phyloP scores from a whole-genome alignment of 106 monocot species.

The Dendrobium chrysotoxum region DNA sequence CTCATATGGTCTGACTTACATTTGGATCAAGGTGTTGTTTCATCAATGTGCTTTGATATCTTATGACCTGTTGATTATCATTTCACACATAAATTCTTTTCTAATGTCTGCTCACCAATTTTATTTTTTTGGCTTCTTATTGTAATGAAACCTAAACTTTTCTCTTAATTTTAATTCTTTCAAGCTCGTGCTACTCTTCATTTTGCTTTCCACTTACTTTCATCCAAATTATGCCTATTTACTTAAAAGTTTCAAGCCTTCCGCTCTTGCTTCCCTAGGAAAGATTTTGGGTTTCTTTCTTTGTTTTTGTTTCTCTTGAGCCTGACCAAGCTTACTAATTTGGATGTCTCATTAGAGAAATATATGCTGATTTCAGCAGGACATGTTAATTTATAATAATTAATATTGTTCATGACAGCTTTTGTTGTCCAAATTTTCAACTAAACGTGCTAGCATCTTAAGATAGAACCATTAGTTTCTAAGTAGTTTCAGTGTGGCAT shows the following conservation, averaged over 20 bases:
- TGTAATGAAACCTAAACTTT: neutral
- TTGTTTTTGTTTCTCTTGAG: neutral
- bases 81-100: neutral
- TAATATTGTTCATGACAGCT: neutral
- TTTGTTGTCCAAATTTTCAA: neutral
- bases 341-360: too few species aligned
- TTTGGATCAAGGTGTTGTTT: neutral
- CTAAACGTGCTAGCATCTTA: neutral
- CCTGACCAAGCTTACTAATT: too few species aligned
- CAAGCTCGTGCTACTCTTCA: neutral
- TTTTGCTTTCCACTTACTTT: neutral
- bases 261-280: neutral
- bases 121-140: neutral
- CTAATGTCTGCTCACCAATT: neutral
- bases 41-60: neutral
- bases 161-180: neutral
- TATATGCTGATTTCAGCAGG: neutral
- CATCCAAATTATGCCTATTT: neutral
- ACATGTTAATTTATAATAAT: neutral
- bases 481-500: neutral
- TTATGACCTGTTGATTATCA: neutral
- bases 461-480: neutral
- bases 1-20: neutral
- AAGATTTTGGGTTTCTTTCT: neutral
- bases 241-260: neutral